phyloP scores from a whole-genome alignment of 768 basidiomycete genomes.

The Trametopsis cervina region DNA sequence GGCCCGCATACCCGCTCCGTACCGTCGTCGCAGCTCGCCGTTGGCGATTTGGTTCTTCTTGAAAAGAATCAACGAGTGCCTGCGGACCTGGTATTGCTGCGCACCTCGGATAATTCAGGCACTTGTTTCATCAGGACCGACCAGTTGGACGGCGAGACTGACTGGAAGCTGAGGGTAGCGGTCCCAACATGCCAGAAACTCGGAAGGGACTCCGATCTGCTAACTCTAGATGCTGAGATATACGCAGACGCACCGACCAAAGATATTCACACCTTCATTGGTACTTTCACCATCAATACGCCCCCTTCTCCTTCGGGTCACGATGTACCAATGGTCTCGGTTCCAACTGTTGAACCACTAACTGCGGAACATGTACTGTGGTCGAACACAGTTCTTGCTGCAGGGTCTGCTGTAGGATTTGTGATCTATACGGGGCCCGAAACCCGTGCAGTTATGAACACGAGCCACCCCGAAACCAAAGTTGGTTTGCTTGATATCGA shows the following conservation, averaged over 20 bases:
- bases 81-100: constrained; percentile 84
- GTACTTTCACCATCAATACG: constrained; percentile 76
- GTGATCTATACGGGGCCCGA: constrained; percentile 93
- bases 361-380: constrained; percentile 94
- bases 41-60: constrained; percentile 84
- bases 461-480: constrained; percentile 94
- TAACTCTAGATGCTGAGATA: constrained; percentile 75
- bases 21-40: constrained; percentile 81
- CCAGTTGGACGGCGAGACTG: constrained; percentile 97
- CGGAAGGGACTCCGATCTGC: constrained; percentile 44
- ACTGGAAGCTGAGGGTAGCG: constrained; percentile 95
- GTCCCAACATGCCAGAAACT: constrained; percentile 79
- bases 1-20: constrained; percentile 54
- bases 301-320: constrained; percentile 27
- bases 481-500: constrained; percentile 88
- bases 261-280: constrained; percentile 93
- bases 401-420: constrained; percentile 88
- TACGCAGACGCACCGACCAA: constrained; percentile 95
- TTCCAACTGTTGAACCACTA: constrained; percentile 67
- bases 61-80: constrained; percentile 99
- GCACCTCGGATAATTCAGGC: constrained; percentile 83
- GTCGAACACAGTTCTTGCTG: constrained; percentile 96
- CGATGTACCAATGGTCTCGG: constrained; percentile 31
- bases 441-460: constrained; percentile 98
- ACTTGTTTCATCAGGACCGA: constrained; percentile 98